Base-by-base conservation (phyloP, 306 rosid species). In the Lathyrus oleraceus region DNA sequence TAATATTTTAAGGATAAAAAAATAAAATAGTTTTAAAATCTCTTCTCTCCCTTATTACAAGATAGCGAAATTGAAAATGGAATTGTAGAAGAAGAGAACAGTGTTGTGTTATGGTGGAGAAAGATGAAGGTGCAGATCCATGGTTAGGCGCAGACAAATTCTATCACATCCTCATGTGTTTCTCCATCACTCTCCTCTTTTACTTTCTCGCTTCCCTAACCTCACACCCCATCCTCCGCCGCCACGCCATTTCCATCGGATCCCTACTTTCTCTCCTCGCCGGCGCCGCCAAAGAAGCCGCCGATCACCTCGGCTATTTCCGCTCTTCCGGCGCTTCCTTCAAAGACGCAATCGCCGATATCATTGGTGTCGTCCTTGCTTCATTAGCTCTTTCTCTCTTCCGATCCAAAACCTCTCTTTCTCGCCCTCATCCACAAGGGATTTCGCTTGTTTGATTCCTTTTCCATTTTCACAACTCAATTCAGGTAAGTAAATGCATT, bases 201-300 rank as follows among this genome's bases (percentile, higher is more conserved):
- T 81, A 92, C 79, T 16, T 71, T 51, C 5, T 88, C 2, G 81
- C 84, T 5, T 5, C 71, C 30, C 78, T 83, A 28, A 49, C 82
- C 1, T 81, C 83, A 1, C 49, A 58, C 58, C 81, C 85, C 10
- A 75, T 87, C 70, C 83, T 91, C 21, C 96, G 98, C 36, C 89
- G 83, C 79, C 82, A 85, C 80, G 77, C 87, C 60, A 42, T 78
- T 30, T 64, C 65, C 53, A 10, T 78, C 20, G 82, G 44, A 10
- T 72, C 82, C 30, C 12, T 80, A 35, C 2, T 54, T n/a, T 88
- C 97, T 15, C 89, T 91, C 70, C 70, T 78, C 6, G 83, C 82
- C 82, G 96, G 96, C 59, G 97, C 88, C 59, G 91, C 85, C 65
- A 91, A 91, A 80, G 97, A 91, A 70, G 78, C 77, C 60, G 97